Evolutionary conservation across 2,329 filamentous ascomycete species (phyloP).

Genomic region (Aspergillus oerlinghausenensis): DNA sequence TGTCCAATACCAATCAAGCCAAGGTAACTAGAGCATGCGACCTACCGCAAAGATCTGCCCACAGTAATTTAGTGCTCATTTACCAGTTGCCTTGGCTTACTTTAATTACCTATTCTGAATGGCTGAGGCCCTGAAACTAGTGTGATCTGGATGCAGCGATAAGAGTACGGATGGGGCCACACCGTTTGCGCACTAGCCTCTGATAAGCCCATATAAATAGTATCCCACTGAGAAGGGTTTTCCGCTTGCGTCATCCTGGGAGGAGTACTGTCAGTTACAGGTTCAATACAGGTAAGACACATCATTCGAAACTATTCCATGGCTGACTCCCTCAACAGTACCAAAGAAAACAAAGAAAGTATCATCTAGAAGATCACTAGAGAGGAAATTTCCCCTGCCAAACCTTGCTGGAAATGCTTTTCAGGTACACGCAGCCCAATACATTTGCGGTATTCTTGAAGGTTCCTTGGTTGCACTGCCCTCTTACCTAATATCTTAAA

Average conservation of each 20-base stretch:
- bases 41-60: not conserved
- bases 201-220: not conserved
- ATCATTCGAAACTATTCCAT: not conserved
- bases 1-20: too few species aligned
- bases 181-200: not conserved
- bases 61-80: not conserved
- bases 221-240: not conserved
- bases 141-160: conserved; percentile 1
- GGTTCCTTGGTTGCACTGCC: not conserved
- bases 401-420: not conserved
- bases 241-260: not conserved
- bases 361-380: not conserved
- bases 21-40: not conserved
- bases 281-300: not conserved
- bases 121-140: conserved; percentile 1
- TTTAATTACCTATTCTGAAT: not conserved
- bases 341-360: not conserved
- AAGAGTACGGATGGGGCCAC: not conserved
- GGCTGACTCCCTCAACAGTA: not conserved
- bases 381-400: not conserved
- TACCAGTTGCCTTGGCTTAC: not conserved
- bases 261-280: not conserved
- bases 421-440: not conserved
- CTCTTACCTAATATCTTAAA: not conserved
- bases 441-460: not conserved